Base-by-base conservation (phyloP, 2,329 filamentous ascomycete species). In the Diaporthe citriasiana region DNA sequence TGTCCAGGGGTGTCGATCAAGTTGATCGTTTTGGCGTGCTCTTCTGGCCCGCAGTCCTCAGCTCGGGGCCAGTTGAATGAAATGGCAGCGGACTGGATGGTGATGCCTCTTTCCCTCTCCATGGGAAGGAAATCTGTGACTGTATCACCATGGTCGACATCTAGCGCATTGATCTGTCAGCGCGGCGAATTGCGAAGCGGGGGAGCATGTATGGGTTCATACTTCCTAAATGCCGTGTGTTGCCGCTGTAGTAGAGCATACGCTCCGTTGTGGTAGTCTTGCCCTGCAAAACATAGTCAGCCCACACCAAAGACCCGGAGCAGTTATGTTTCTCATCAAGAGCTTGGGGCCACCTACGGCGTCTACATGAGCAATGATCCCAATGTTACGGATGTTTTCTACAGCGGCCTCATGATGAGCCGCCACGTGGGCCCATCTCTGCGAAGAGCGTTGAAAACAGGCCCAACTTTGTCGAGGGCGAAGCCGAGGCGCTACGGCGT, bases 181-280 rank as follows among this genome's bases (percentile, higher is more conserved):
- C 74, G 22, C 33, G 47, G 17, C 13, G 19, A 8, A 15, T 4
- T 19, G 7, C 17, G 45, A 40, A 33, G n/a, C 9, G 30, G 25
- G 13, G 45, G 27, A 30, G 30, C 25, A 6, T 27, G 13, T n/a
- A 12, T 19, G 53, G 47, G 38, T 6, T 82, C 87, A 63, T 80
- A 89, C 89, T 89, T 85, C 97, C 97, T 80, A 98, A 91, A 82
- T 95, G 89, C 77, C 94, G 89, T 13, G 95, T 97, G 76, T 95
- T 92, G 65, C 97, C 96, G 82, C 95, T 97, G 80, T 98, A 98
- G 81, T 95, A 98, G 80, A 99, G 93, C 96, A 98, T 98, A 74
- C 97, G 95, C 90, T 99, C 97, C 4, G 97, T 98, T 0, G 97
- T 99, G 0, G 97, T 98, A 1, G 97, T 99, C 87, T 99, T 99